phyloP scores from a whole-genome alignment of 768 basidiomycete species.

The Hygrocybe coccinea region DNA sequence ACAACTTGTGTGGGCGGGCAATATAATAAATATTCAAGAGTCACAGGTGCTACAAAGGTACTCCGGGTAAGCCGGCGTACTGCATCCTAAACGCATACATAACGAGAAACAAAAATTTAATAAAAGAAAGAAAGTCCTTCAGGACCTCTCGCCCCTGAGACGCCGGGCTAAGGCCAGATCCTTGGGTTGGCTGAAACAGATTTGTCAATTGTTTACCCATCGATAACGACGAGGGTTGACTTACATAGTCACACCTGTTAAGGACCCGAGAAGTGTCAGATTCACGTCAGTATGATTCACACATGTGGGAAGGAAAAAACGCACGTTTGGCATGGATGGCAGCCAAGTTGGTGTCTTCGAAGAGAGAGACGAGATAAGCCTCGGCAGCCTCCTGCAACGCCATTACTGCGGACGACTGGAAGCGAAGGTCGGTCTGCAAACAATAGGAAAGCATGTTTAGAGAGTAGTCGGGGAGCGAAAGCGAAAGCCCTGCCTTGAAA shows the following conservation, averaged over 20 bases:
- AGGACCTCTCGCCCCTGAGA: conserved; percentile 81
- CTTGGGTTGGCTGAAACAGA: conserved; percentile 65
- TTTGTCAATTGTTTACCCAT: conserved; percentile 15
- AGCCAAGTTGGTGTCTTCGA: conserved; percentile 88
- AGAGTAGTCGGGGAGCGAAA: neutral
- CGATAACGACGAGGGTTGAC: conserved; percentile 17
- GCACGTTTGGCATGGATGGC: conserved; percentile 84
- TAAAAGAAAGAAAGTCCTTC: conserved; percentile 24
- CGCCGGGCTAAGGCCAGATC: conserved; percentile 84
- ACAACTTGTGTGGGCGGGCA: too few species aligned
- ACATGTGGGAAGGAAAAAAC: conserved; percentile 3
- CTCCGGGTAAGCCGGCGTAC: neutral
- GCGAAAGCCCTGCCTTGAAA: conserved; percentile 71
- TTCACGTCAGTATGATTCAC: conserved; percentile 5
- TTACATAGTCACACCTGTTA: conserved; percentile 53
- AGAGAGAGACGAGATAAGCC: conserved; percentile 81
- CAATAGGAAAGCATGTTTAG: conserved; percentile 8
- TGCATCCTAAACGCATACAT: neutral
- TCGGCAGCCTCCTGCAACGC: conserved; percentile 92
- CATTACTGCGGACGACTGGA: conserved; percentile 94
- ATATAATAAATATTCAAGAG: too few species aligned
- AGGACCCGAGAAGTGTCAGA: conserved; percentile 7
- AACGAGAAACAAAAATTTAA: neutral
- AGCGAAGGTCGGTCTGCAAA: conserved; percentile 76
- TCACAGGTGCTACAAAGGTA: too few species aligned